A percentile compares a stretch with the other conserved stretches of the same genome.
These are phyloP conservation scores for Entomortierella beljakovae DNA, from an alignment of 192 early-diverging fungal species.

Conservation along the genomic window DNA sequence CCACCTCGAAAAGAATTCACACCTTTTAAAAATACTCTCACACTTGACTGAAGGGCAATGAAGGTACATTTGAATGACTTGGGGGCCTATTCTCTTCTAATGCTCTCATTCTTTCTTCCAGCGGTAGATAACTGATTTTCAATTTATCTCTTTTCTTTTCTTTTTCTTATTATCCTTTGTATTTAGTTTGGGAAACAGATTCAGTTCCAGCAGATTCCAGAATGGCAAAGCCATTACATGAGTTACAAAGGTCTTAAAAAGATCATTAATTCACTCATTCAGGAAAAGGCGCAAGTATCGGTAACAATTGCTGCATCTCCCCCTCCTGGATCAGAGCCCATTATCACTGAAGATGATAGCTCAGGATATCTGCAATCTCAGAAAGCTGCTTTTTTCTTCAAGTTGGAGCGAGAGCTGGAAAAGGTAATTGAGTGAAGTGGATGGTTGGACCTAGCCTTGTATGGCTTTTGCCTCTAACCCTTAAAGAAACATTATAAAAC, in stretches of 20 bases:
- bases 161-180: neutral
- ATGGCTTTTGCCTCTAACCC: neutral
- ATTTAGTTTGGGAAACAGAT: slow-evolving; percentile 98
- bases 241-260: slow-evolving; percentile 99
- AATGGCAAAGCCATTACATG: slow-evolving; percentile 96
- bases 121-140: neutral
- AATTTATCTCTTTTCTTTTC: neutral
- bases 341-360: slow-evolving; percentile 55
- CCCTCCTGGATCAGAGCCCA: slow-evolving; percentile 45
- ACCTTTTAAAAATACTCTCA: too few relatives aligned
- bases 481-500: neutral
- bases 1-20: too few relatives aligned
- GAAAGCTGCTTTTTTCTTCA: slow-evolving; percentile 98
- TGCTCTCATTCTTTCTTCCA: too few relatives aligned
- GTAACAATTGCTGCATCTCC: slow-evolving; percentile 52
- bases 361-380: slow-evolving; percentile 75
- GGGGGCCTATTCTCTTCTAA: too few relatives aligned
- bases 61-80: too few relatives aligned
- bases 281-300: slow-evolving; percentile 57
- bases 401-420: slow-evolving; percentile 97
- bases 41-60: too few relatives aligned
- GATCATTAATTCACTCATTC: slow-evolving; percentile 83
- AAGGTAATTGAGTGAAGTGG: slow-evolving; percentile 66
- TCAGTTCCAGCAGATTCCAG: slow-evolving; percentile 87
- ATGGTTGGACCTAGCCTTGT: neutral